Evolutionary conservation across 2,329 filamentous ascomycete genomes (phyloP), one percentile per base, ranked within the genome.

Genomic region (Fusarium hainanense): DNA sequence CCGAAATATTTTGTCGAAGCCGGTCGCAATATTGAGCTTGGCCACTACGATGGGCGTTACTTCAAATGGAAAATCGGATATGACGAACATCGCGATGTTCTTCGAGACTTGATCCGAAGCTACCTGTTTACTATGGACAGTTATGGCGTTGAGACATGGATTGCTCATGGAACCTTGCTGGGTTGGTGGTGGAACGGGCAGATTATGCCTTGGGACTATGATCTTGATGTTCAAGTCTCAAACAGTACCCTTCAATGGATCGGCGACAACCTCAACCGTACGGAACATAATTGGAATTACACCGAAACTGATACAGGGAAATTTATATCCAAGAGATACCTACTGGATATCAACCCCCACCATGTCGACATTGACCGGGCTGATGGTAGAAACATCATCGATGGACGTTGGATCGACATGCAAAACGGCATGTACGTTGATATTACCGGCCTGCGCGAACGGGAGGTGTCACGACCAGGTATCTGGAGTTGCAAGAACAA

Each of bases 121-220:
- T 96, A 96, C 80, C 85, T 96, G 46, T 84, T 85, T 47, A 89
- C 88, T 58, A 91, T 92, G 78, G 82, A 84, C 46, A 82, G 86
- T 20, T 83, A 90, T 56, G 87, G 88, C 9, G 80, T 93, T 66
- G 92, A 95, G 80, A 95, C 93, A 1, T 96, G 93, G 93, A 88
- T 97, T 63, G 93, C 93, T 41, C 93, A 97, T 78, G 93, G 93
- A 50, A 94, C 93, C 7, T 81, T 96, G 51, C 82, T 97, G 23
- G 93, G 93, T 14, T 97, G 93, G 93, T 96, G 92, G 92, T 97
- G 93, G 93, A 95, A 93, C 77, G 86, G 84, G 43, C 81, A 88
- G 80, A 89, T 93, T 76, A 88, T 94, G 82, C 92, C 92, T 1
- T 94, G 92, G 92, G 93, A 96, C 79, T 92, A 89, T 82, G 93